Conservation (phyloP, 2,329 filamentous ascomycete genomes). For the Elsinoe arachidis region DNA sequence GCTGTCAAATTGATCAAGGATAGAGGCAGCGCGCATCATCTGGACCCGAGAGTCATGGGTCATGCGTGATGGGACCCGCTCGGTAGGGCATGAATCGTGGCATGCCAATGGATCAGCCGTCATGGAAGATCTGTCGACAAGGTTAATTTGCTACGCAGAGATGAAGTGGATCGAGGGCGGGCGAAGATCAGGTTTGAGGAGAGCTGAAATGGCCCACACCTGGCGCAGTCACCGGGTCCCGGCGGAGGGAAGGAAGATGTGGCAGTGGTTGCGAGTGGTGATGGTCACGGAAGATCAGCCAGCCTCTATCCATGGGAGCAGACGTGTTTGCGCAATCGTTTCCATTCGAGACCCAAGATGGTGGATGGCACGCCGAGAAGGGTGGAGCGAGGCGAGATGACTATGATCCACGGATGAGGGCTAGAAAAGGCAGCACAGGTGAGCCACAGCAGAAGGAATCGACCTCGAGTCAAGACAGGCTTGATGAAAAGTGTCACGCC, state of each 20-base stretch:
- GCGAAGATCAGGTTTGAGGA: neutral
- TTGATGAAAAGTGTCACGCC: neutral
- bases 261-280: neutral
- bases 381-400: constrained; percentile 4
- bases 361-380: neutral
- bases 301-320: neutral
- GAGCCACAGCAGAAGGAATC: neutral
- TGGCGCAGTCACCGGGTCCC: too few relatives aligned
- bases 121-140: neutral
- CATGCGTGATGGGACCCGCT: neutral
- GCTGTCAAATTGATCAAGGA: neutral
- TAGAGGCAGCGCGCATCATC: neutral
- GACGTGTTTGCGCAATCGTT: neutral
- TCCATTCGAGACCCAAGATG: neutral
- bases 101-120: constrained; percentile 3
- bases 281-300: neutral
- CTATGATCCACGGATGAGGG: neutral
- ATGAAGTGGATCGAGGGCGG: neutral
- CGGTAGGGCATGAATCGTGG: neutral
- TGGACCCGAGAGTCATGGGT: neutral
- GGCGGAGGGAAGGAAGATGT: neutral
- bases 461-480: neutral
- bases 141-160: constrained; percentile 5
- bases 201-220: neutral
- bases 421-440: neutral